Base-by-base conservation (phyloP, 352 stramenopile genomes). In the Pythium chondricola region DNA sequence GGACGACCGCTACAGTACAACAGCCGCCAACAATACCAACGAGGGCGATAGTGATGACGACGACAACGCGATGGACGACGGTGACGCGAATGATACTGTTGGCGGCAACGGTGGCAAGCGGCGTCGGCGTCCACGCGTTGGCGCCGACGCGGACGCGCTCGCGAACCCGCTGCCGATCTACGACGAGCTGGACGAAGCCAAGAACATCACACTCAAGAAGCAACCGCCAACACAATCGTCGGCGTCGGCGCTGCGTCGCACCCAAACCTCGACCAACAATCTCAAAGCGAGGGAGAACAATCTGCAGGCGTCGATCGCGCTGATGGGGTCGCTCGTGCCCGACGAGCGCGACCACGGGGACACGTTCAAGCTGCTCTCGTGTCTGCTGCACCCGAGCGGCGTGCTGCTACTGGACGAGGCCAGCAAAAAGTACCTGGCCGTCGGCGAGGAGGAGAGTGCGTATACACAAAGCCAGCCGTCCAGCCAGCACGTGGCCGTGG, bases 291-390 rank as follows among this genome's bases (percentile, higher is more conserved):
- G 11, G 35, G 35, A 87, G 53, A 88, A 80, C 52, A 87, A 81
- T 33, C 74, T 87, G 30, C 71, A 86, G 29, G 82, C 82, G 8
- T 81, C 79, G 1, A 86, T 93, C 30, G 74, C 80, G 21, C 39
- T 93, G 9, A 91, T 91, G 83, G 76, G 80, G 0, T 91, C 80
- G 18, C 61, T 93, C 11, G 67, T 89, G 10, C 80, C 80, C 0
- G 76, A 85, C 37, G 80, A 90, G 39, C 59, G 74, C 17, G 79
- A 91, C 43, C 75, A 89, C 29, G 83, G 83, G 39, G 80, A 93
- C 49, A 85, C 75, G 20, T 90, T 91, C 63, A 93, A 91, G 70
- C 55, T 93, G 32, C 52, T 86, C 57, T 90, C 77, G 58, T 93
- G 83, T 57, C 72, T 74, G 33, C 58, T 93, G 21, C 75, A 91